Base-by-base conservation (phyloP, 2,329 filamentous ascomycete species). In the Scedosporium dehoogii region DNA sequence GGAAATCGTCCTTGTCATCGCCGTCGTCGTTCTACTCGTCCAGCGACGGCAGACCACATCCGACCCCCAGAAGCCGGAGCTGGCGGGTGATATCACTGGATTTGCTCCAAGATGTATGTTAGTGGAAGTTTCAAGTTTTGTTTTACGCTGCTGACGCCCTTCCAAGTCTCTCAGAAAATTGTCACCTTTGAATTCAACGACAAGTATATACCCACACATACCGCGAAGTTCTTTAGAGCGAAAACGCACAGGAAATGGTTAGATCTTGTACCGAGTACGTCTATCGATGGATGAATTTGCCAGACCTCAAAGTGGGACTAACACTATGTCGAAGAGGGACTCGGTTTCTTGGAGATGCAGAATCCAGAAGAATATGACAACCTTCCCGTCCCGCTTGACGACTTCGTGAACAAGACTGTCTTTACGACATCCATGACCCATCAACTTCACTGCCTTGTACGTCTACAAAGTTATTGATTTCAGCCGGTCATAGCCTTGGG, bases 341-440 rank as follows among this genome's bases (percentile, higher is more conserved):
- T 77, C 3, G 76, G 75, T 51, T 78, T 76, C 64, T 68, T 78
- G 21, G 66, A 70, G 41, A 67, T 78, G 58, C 69, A 74, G 53
- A 58, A 74, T 58, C 72, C 74, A 0, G 59, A 67, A 6, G 64
- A 66, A 12, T 73, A 74, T 67, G 67, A 74, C 51, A 73, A 75
- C 66, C 70, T 78, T 10, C 75, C 75, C 2, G 69, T 67, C 5
- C 71, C 67, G 16, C 67, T 78, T 6, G 55, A 69, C 16, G 68
- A 66, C 18, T 76, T 70, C 63, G 66, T 68, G 3, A 66, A 70
- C 16, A 69, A 71, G 46, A 75, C 73, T 51, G 72, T 74, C 58
- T 77, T 74, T 66, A 77, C 76, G 1, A 76, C 76, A 0, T 74
- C 73, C 1, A 72, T 78, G 65, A 78, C 76, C 3, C 76, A 78